Evolutionary conservation across 345 rosid genomes (phyloP), one percentile per base, ranked within the genome.

Genomic region (Salix brachista): DNA sequence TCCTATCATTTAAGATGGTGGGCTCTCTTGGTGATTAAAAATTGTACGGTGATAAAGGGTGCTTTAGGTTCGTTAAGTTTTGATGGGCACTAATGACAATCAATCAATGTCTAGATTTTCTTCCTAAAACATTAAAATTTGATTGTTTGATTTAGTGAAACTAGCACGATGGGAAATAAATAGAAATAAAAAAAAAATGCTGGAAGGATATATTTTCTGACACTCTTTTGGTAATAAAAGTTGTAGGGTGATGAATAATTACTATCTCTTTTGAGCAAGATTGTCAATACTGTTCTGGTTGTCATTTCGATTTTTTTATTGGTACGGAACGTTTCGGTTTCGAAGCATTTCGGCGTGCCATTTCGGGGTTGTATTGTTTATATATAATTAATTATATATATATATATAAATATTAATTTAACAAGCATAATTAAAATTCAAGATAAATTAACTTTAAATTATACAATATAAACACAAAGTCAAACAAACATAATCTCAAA

Each of bases 1-100:
- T 44, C 62, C 77, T 42, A 74, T 65, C 64, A 30, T 60, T 30
- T 6, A 41, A 62, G 44, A 23, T 4, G n/a, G 32, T 21, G 46
- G 46, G 3, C 64, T 41, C 64, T 73, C 60, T 32, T 61, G 65
- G 75, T 39, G 65, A 74, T 25, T 62, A 28, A 18, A 64, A 67
- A 36, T 39, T 46, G 62, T 65, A 74, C 46, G 62, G 77, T 65
- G 62, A 74, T 46, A 36, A n/a, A 37, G 16, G 54, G 12, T 37
- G 62, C 1, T n/a, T 23, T 36, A 19, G 46, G 6, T 18, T 71
- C 17, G 37, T 25, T 39, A 30, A 18, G 65, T 36, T 21, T 8
- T 48, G 46, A 72, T 50, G 64, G 74, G 41, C 39, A 32, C 14
- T 69, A 69, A 46, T 16, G 32, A 5, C 12, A 16, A 58, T 60